These are phyloP conservation scores for Termitomyces sp. DNA, from an alignment of 768 basidiomycete genomes.

Conservation along the genomic window DNA sequence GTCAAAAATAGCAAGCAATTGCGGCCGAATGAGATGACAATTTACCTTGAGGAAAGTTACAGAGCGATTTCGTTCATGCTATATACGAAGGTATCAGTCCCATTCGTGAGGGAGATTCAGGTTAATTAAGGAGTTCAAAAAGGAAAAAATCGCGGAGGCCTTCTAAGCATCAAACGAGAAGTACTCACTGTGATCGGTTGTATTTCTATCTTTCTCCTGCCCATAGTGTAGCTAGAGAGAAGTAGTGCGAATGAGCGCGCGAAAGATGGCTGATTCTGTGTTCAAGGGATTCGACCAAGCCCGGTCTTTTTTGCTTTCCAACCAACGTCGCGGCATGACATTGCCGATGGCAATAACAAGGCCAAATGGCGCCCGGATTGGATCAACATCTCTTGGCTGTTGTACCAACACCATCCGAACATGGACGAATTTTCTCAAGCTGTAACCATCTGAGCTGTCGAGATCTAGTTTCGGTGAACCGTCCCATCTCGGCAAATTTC, in stretches of 20 bases:
- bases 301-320: conserved; percentile 13
- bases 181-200: conserved; percentile 70
- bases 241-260: conserved; percentile 4
- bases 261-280: conserved; percentile 13
- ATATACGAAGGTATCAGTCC: conserved; percentile 30
- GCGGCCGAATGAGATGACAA: conserved; percentile 17
- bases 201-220: conserved; percentile 78
- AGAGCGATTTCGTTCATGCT: conserved; percentile 91
- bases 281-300: conserved; percentile 5
- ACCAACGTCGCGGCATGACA: conserved; percentile 12
- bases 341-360: conserved; percentile 14
- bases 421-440: conserved; percentile 13
- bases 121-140: conserved; percentile 20
- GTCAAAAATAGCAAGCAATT: conserved; percentile 60
- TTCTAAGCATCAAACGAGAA: conserved; percentile 5
- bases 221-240: conserved; percentile 37
- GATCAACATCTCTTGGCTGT: conserved; percentile 11
- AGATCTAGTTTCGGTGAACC: conserved; percentile 11
- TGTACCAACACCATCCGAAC: conserved; percentile 3
- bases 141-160: not conserved
- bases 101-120: not conserved
- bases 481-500: not conserved
- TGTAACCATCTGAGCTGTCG: conserved; percentile 12
- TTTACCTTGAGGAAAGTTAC: conserved; percentile 87
- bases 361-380: conserved; percentile 15